These are phyloP conservation scores for Leishmania martiniquensis DNA, from an alignment of 208 protist genomes.

Conservation along the genomic window DNA sequence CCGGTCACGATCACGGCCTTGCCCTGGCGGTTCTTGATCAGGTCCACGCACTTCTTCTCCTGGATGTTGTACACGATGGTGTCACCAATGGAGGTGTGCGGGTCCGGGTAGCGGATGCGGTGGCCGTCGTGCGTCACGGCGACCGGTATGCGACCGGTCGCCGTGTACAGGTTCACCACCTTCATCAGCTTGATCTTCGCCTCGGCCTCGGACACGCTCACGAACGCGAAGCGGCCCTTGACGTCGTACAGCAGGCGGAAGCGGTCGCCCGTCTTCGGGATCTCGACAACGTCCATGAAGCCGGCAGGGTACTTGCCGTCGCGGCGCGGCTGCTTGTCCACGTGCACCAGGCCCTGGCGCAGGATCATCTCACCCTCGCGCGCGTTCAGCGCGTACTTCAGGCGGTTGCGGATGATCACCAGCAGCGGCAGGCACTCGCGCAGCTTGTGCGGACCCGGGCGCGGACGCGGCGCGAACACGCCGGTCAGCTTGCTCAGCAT, in stretches of 20 bases:
- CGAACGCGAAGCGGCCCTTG: constrained; percentile 98
- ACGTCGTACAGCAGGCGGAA: constrained; percentile 99
- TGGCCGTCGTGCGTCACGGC: constrained; percentile 99
- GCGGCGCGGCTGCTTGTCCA: constrained; percentile 97
- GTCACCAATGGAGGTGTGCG: constrained; percentile 96
- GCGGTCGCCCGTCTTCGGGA: constrained; percentile 98
- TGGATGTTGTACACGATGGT: constrained; percentile 98
- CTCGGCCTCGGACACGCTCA: constrained; percentile 96
- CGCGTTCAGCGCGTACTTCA: constrained; percentile 98
- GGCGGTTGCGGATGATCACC: constrained; percentile 90
- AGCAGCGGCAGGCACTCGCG: constrained; percentile 86
- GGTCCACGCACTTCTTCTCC: constrained; percentile 94
- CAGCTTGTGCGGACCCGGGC: constrained; percentile 98
- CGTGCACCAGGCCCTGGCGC: constrained; percentile 95
- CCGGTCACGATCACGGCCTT: constrained; percentile 97
- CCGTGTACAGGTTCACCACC: constrained; percentile 92
- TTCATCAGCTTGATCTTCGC: constrained; percentile 97
- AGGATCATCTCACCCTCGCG: constrained; percentile 98
- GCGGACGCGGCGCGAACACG: constrained; percentile 97
- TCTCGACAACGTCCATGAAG: constrained; percentile 98
- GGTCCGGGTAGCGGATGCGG: constrained; percentile 99
- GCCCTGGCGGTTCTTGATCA: constrained; percentile 92
- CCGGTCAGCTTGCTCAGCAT: constrained; percentile 99
- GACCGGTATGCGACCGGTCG: constrained; percentile 95
- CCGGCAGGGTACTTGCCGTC: constrained; percentile 98